These are phyloP conservation scores for Botryotinia narcissicola DNA, from an alignment of 2,329 filamentous ascomycete genomes.

Conservation along the genomic window DNA sequence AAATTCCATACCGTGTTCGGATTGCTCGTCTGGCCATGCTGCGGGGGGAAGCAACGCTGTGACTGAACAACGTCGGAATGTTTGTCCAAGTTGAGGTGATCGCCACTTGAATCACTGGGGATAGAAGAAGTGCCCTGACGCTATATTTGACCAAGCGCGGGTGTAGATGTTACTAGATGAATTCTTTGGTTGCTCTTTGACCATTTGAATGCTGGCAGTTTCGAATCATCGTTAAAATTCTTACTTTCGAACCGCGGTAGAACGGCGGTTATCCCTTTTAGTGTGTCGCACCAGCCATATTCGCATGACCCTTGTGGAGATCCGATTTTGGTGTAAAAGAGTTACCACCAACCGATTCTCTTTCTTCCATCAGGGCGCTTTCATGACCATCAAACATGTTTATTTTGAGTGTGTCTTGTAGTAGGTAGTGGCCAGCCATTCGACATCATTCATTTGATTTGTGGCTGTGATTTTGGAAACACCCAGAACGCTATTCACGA, in stretches of 20 bases:
- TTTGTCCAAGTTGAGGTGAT: conserved; percentile 10
- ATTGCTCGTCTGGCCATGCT: not conserved
- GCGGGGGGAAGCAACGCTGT: not conserved
- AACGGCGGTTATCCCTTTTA: conserved; percentile 5
- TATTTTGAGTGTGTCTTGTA: not conserved
- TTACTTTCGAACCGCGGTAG: not conserved
- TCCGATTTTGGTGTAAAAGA: not conserved
- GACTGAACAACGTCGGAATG: conserved; percentile 3
- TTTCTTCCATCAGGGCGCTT: not conserved
- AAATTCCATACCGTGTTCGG: not conserved
- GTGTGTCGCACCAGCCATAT: conserved; percentile 8
- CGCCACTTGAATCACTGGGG: not conserved
- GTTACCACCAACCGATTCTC: not conserved
- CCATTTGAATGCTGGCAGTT: not conserved
- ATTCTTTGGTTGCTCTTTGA: not conserved
- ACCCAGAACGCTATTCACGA: not conserved
- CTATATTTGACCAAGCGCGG: conserved; percentile 1
- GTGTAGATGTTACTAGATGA: not conserved
- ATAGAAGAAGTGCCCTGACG: conserved; percentile 11
- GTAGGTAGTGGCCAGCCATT: not conserved
- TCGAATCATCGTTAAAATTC: conserved; percentile 3
- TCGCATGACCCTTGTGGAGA: conserved; percentile 2
- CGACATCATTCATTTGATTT: not conserved
- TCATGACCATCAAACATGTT: not conserved
- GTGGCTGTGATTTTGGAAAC: not conserved